Conservation (phyloP, 371 early-diverging fungal genomes). For the Haplosporangium sp. region DNA sequence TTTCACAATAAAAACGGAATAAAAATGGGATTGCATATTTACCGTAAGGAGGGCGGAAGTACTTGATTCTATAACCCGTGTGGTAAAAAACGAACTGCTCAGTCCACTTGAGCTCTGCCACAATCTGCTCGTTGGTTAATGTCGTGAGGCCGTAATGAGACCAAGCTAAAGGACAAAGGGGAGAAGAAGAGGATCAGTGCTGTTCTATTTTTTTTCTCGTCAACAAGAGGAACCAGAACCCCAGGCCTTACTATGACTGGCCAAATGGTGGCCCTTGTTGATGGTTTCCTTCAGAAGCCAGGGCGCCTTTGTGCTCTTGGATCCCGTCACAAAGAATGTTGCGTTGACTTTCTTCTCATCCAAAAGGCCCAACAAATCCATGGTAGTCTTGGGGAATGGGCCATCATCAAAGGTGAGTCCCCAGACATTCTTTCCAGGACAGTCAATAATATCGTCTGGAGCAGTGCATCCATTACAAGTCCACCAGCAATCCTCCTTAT, state of each 20-base stretch:
- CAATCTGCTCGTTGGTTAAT: constrained; percentile 66
- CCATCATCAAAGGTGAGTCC: constrained; percentile 43
- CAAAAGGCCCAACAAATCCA: constrained; percentile 9
- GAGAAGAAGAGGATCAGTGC: not conserved
- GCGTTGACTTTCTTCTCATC: constrained; percentile 53
- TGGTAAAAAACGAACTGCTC: constrained; percentile 65
- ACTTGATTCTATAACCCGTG: constrained; percentile 68
- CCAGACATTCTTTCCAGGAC: constrained; percentile 28
- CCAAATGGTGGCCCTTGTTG: constrained; percentile 59
- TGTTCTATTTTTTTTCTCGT: not conserved
- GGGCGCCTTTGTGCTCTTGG: constrained; percentile 62
- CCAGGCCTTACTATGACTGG: constrained; percentile 61
- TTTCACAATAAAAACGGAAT: not conserved
- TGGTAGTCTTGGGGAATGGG: constrained; percentile 8
- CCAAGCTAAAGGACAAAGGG: constrained; percentile 46
- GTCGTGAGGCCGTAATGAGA: constrained; percentile 70
- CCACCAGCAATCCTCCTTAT: constrained; percentile 38
- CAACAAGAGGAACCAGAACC: not conserved
- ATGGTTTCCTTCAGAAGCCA: constrained; percentile 53
- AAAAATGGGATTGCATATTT: constrained; percentile 5
- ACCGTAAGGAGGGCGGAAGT: constrained; percentile 68
- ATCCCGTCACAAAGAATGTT: constrained; percentile 69
- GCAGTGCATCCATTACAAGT: constrained; percentile 42
- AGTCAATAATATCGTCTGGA: constrained; percentile 34
- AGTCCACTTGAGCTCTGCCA: constrained; percentile 76